A percentile compares a stretch with the other conserved stretches of the same genome.
These are phyloP conservation scores for Metschnikowia gelsemii DNA, from an alignment of 805 yeast species.

Conservation along the genomic window DNA sequence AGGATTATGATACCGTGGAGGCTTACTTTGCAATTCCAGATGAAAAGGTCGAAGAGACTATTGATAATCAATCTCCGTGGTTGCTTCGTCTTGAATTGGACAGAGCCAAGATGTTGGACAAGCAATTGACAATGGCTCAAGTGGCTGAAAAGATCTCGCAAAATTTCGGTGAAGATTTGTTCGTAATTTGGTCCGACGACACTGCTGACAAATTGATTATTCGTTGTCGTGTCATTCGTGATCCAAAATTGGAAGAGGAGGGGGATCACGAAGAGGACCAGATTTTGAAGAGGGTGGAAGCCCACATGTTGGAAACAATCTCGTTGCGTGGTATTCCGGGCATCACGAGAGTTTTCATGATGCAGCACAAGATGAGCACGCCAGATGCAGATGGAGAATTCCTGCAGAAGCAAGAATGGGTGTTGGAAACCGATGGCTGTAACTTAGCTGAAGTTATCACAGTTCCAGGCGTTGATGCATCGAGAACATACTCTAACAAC, in stretches of 20 bases:
- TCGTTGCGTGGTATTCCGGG: constrained; percentile 95
- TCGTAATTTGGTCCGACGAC: constrained; percentile 99
- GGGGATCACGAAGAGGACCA: constrained; percentile 96
- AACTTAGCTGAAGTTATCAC: constrained; percentile 93
- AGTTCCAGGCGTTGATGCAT: constrained; percentile 90
- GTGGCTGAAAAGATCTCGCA: constrained; percentile 94
- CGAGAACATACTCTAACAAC: constrained; percentile 91
- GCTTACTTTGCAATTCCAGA: constrained; percentile 97
- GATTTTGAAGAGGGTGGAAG: constrained; percentile 89
- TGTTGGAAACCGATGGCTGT: constrained; percentile 97
- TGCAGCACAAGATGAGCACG: constrained; percentile 71
- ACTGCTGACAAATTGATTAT: constrained; percentile 94
- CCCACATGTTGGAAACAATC: constrained; percentile 93
- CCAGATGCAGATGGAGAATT: constrained; percentile 85
- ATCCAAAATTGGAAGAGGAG: constrained; percentile 92
- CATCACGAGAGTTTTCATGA: constrained; percentile 85
- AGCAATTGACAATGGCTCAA: constrained; percentile 96
- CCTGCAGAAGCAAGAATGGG: constrained; percentile 93
- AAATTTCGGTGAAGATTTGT: constrained; percentile 90
- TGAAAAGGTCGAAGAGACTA: constrained; percentile 90
- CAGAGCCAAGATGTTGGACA: constrained; percentile 98
- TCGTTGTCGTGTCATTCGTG: constrained; percentile 98
- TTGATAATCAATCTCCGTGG: constrained; percentile 98
- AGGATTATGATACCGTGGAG: constrained; percentile 95
- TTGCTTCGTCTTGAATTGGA: constrained; percentile 92